phyloP scores from a whole-genome alignment of 768 basidiomycete species.

The Pulveroboletus frians region DNA sequence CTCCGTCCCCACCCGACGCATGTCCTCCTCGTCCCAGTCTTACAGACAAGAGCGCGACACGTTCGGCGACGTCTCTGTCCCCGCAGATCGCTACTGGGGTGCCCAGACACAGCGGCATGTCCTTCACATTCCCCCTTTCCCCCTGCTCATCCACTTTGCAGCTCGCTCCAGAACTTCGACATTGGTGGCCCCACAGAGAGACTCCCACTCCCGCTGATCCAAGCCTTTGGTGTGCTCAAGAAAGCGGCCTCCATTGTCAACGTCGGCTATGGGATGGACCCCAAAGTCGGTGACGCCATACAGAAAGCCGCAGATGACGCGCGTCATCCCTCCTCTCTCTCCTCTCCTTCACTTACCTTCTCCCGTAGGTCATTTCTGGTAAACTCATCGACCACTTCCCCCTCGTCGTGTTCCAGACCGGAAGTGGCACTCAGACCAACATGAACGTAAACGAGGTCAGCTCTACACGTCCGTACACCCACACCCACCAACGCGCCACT shows the following conservation, averaged over 20 bases:
- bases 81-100: slow-evolving; percentile 90
- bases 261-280: slow-evolving; percentile 82
- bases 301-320: slow-evolving; percentile 93
- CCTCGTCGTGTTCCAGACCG: slow-evolving; percentile 98
- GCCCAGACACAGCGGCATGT: slow-evolving; percentile 90
- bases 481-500: neutral
- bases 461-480: neutral
- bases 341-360: slow-evolving; percentile 1
- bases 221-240: slow-evolving; percentile 96
- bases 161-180: slow-evolving; percentile 95
- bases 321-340: slow-evolving; percentile 18
- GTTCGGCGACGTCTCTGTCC: slow-evolving; percentile 91
- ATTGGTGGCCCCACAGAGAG: slow-evolving; percentile 94
- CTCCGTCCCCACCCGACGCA: slow-evolving; percentile 30
- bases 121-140: neutral
- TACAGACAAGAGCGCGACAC: slow-evolving; percentile 88
- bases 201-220: slow-evolving; percentile 91
- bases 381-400: slow-evolving; percentile 95
- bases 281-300: slow-evolving; percentile 83
- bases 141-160: slow-evolving; percentile 27
- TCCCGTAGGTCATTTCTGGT: slow-evolving; percentile 83
- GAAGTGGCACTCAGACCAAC: slow-evolving; percentile 97
- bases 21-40: slow-evolving; percentile 38
- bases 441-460: slow-evolving; percentile 97
- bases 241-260: slow-evolving; percentile 95